These are phyloP conservation scores for Elsinoe necatrix DNA, from an alignment of 2,329 filamentous ascomycete species.

Conservation along the genomic window DNA sequence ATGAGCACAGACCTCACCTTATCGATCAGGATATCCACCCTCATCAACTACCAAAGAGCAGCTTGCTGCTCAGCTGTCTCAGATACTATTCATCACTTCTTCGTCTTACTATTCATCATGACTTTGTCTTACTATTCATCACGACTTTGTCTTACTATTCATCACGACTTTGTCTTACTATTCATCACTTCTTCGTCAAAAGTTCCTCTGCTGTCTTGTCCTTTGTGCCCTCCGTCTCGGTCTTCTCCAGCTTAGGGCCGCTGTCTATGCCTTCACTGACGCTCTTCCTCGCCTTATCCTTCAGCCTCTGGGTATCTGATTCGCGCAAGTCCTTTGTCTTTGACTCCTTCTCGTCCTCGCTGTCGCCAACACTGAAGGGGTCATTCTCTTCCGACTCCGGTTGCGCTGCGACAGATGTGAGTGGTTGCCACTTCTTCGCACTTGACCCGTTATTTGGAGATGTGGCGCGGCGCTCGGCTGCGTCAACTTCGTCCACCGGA, in stretches of 20 bases:
- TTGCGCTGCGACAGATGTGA: constrained; percentile 74
- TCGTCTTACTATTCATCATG: too few species aligned
- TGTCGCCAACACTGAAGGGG: constrained; percentile 92
- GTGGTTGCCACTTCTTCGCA: constrained; percentile 92
- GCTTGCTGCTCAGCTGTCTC: too few species aligned
- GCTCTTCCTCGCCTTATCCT: constrained; percentile 44
- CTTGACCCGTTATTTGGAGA: constrained; percentile 37
- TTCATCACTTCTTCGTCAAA: constrained; percentile 24
- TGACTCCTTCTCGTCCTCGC: constrained; percentile 78
- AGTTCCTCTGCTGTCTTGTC: constrained; percentile 41
- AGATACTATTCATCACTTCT: too few species aligned
- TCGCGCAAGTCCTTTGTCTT: constrained; percentile 56
- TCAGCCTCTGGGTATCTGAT: constrained; percentile 45
- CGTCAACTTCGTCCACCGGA: constrained; percentile 70
- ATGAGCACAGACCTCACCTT: too few species aligned
- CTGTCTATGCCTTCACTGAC: constrained; percentile 44
- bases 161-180: too few species aligned
- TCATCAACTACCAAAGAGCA: too few species aligned
- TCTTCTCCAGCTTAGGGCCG: constrained; percentile 28
- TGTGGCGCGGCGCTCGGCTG: constrained; percentile 44
- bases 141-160: too few species aligned
- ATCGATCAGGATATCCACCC: too few species aligned
- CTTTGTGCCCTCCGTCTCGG: constrained; percentile 30
- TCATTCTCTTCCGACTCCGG: constrained; percentile 82
- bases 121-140: too few species aligned